These are phyloP conservation scores for Chalaropsis thielavioides DNA, from an alignment of 2,329 filamentous ascomycete species.

Conservation along the genomic window DNA sequence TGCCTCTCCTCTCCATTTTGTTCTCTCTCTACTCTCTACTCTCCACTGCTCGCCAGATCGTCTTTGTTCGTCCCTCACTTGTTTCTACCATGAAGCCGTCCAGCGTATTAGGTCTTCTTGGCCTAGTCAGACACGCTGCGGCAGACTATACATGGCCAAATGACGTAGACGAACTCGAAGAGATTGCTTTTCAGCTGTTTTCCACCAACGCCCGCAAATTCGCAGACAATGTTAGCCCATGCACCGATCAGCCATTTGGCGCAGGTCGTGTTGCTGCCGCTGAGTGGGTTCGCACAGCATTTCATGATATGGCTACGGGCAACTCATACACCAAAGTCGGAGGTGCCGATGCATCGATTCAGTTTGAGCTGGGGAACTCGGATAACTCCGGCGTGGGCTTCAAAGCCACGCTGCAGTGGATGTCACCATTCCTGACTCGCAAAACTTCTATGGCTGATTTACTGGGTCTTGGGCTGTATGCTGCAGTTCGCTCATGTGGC, in stretches of 20 bases:
- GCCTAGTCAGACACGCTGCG: constrained; percentile 24
- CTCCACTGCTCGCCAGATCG: background rate
- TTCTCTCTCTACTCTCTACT: background rate
- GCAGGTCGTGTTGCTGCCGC: constrained; percentile 43
- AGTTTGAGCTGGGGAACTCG: constrained; percentile 40
- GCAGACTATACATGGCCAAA: constrained; percentile 46
- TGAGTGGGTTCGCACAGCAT: constrained; percentile 46
- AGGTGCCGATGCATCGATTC: constrained; percentile 45
- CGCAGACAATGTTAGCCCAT: constrained; percentile 42
- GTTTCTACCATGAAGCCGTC: constrained; percentile 7
- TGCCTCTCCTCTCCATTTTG: background rate
- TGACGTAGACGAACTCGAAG: constrained; percentile 45
- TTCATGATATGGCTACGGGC: constrained; percentile 47
- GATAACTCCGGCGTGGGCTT: constrained; percentile 46
- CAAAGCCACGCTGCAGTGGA: constrained; percentile 37
- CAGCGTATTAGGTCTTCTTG: constrained; percentile 26
- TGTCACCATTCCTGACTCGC: constrained; percentile 38
- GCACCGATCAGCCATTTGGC: constrained; percentile 37
- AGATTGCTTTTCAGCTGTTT: constrained; percentile 45
- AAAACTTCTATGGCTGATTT: constrained; percentile 41
- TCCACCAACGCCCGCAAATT: constrained; percentile 42
- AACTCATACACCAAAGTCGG: constrained; percentile 35
- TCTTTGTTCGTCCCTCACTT: background rate
- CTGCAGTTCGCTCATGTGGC: constrained; percentile 43
- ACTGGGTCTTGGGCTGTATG: constrained; percentile 43